Evolutionary conservation across 495 filamentous ascomycete species (phyloP), one percentile per base, ranked within the genome.

Genomic region (Achaetomiella virescens): DNA sequence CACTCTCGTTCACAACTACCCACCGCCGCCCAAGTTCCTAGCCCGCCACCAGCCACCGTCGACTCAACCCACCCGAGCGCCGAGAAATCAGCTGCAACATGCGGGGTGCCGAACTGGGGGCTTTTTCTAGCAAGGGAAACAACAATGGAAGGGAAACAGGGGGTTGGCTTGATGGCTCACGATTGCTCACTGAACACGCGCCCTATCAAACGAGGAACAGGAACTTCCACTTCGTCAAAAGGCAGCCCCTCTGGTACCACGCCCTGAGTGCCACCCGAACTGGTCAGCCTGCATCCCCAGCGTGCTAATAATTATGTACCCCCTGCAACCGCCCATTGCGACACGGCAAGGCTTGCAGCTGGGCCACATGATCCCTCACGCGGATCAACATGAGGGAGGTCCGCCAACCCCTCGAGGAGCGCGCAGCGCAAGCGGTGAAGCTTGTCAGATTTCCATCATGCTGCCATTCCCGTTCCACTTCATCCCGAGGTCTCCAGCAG

Each of bases 61-160:
- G 17, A 35, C 46, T 22, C 18, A 21, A 27, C 37, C 20, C 24
- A 24, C n/a, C 38, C 48, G 35, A 31, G 48, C 40, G 21, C 18
- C 35, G 21, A 42, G 35, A 9, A 15, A 41, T 11, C 24, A 12
- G 48, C 48, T 42, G 36, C 36, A 31, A 5, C 27, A 51, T 51
- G 48, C 48, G 48, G 48, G 48, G 14, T 51, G 48, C 48, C 48
- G 48, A 42, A 27, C 40, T 41, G 33, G 48, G 36, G 48, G n/a
- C 17, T 20, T 33, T 3, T 17, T 1, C 3, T 9, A 35, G 17
- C 38, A 41, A 44, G 41, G 41, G 41, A 14, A 0, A 3, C 6
- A 31, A 31, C 27, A 31, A 31, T 5, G 27, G 27, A 31, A 5
- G 27, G 27, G 27, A 4, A 31, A 9, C 27, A 31, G 27, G 27